Conservation (phyloP, 805 yeast genomes). For the Lachancea lanzarotensis region DNA sequence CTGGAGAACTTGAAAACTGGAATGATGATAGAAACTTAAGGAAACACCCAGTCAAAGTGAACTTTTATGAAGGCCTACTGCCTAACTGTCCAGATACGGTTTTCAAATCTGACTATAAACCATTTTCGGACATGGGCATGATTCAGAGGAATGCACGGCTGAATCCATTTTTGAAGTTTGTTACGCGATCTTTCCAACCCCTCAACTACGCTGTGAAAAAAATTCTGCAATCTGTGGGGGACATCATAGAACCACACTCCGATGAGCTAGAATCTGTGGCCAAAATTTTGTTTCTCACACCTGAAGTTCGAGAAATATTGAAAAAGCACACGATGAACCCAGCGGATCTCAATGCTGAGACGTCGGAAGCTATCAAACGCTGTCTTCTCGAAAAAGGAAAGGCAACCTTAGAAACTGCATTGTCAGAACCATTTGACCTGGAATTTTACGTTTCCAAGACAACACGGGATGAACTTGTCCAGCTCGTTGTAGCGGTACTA, state of each 20-base stretch:
- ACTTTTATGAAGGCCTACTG: slow-evolving; percentile 3
- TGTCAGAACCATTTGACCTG: slow-evolving; percentile 4
- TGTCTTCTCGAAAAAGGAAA: slow-evolving; percentile 3
- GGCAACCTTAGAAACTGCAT: background rate
- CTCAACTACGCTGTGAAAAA: slow-evolving; percentile 6
- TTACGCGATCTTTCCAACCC: slow-evolving; percentile 7
- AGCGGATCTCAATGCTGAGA: background rate
- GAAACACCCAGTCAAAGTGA: background rate
- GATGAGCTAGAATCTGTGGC: slow-evolving; percentile 8
- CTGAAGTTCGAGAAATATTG: slow-evolving; percentile 5
- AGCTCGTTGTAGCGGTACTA: background rate
- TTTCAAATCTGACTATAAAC: slow-evolving; percentile 6
- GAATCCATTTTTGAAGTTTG: slow-evolving; percentile 7
- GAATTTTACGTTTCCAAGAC: slow-evolving; percentile 1
- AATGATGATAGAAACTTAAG: background rate
- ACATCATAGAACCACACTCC: slow-evolving; percentile 1
- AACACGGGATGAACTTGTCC: background rate
- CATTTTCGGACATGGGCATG: slow-evolving; percentile 9
- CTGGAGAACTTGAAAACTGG: background rate
- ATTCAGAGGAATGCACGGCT: slow-evolving; percentile 4
- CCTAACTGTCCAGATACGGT: slow-evolving; percentile 1
- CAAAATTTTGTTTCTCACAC: slow-evolving; percentile 3
- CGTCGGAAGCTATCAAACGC: slow-evolving; percentile 2
- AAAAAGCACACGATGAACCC: slow-evolving; percentile 4
- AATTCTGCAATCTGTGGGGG: slow-evolving; percentile 5